Evolutionary conservation across 768 basidiomycete genomes (phyloP), one percentile per base, ranked within the genome.

Genomic region (Naganishia antarctica): DNA sequence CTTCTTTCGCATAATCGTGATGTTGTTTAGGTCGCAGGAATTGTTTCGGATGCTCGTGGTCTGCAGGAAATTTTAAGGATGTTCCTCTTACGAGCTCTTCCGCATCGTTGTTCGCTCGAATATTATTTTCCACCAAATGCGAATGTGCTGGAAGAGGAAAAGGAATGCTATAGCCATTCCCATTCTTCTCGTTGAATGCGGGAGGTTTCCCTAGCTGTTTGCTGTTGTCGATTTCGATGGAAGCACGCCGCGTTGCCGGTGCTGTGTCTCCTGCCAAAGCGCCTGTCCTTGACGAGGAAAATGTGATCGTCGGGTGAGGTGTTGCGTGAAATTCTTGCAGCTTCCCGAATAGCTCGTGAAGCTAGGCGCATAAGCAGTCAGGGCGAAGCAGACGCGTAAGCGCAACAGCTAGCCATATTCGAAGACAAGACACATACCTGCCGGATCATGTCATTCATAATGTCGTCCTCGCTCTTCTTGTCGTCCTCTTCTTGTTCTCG

Each of bases 251-350:
- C 18, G n/a, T 4, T 28, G 21, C 53, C 6, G 37, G 37, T 37
- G 21, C n/a, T 21, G 37, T 21, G 31, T 57, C 26, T 12, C 34
- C n/a, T 23, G 5, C 8, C 0, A n/a, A 37, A 8, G 34, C 37
- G 11, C 28, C 12, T 5, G n/a, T 21, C 13, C 37, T 13, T 9
- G 53, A 41, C 12, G 23, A 31, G 37, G 15, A 23, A 34, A 57
- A 57, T 15, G n/a, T 57, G 53, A 57, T 57, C 6, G 53, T 57
- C 5, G 53, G 53, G 18, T 57, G 53, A 12, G 53, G 53, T 13
- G 53, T 57, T 23, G 53, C 53, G 53, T 57, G 53, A n/a, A 57
- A 57, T 21, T 57, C 34, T 18, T 57, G 53, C 13, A 57, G 53
- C 40, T 57, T 57, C 34, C 37, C 32, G 53, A 29, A 57, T 12